Evolutionary conservation across 2,329 filamentous ascomycete species (phyloP), one percentile per base, ranked within the genome.

Genomic region (Reticulascus tulasneorum): DNA sequence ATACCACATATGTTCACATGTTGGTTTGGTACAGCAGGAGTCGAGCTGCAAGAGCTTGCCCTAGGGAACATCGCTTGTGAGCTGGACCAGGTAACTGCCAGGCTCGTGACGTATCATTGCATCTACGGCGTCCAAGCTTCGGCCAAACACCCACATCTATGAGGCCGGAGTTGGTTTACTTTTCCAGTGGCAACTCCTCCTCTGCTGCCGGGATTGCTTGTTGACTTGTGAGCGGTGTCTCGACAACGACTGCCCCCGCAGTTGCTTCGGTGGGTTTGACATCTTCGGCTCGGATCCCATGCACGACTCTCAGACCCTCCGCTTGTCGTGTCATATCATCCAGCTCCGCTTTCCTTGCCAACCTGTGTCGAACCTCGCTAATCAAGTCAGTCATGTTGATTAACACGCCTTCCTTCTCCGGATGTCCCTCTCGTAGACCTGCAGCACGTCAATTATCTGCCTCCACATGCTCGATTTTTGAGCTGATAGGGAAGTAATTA

Each of bases 341-440:
- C 23, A 71, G 51, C 48, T 62, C 59, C 33, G 60, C 56, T 51
- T 67, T 69, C 40, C 64, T 58, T 38, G 59, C 53, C 32, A 70
- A 57, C 12, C 65, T 55, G 44, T 42, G 50, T 58, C 73, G 77
- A 26, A 89, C 70, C 60, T 87, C 83, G 10, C 66, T 58, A 4
- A 80, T 76, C 53, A 90, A 63, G 37, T 80, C 69, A 21, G 62
- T 63, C 46, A 84, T 70, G 35, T 81, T 68, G 16, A 96, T 78
- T 38, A 89, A 64, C 26, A 90, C 74, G 32, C 90, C 91, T 41
- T 94, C 86, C 69, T 96, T 95, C 60, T 95, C 87, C 0, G 88
- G 82, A 70, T 96, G 86, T 18, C 81, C 87, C 25, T 93, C 83
- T 4, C 76, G 74, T 37, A 94, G 69, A 29, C 88, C n/a, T n/a